Percentiles rank a stretch among this genome's conserved stretches.
Evolutionary conservation across 2,329 filamentous ascomycete species (phyloP).

Genomic region (Cytospora piceicola): DNA sequence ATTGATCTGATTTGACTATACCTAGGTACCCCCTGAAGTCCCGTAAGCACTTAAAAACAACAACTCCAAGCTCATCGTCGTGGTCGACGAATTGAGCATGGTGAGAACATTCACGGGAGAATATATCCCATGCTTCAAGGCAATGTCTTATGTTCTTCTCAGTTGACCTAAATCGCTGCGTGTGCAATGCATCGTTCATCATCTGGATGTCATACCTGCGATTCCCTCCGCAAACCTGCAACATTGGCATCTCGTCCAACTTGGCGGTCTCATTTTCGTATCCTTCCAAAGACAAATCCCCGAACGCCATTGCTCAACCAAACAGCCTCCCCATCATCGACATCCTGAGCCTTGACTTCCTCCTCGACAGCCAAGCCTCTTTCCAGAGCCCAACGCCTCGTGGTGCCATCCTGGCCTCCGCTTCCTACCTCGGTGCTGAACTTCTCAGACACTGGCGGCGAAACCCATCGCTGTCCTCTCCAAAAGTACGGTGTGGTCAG

Average conservation of each 20-base stretch:
- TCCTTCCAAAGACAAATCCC: slow-evolving; percentile 67
- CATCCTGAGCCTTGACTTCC: slow-evolving; percentile 58
- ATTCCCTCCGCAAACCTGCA: background rate
- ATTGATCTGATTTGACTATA: background rate
- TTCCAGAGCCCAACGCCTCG: slow-evolving; percentile 80
- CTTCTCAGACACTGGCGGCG: slow-evolving; percentile 64
- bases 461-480: slow-evolving; percentile 75
- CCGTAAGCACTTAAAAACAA: slow-evolving; percentile 21
- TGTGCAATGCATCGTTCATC: background rate
- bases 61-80: slow-evolving; percentile 1
- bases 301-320: slow-evolving; percentile 89
- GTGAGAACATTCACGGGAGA: background rate
- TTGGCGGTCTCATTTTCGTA: slow-evolving; percentile 32
- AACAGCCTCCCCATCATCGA: slow-evolving; percentile 75
- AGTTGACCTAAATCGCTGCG: background rate
- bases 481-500: slow-evolving; percentile 83
- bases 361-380: slow-evolving; percentile 70
- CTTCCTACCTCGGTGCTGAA: slow-evolving; percentile 50
- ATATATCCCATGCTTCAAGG: background rate
- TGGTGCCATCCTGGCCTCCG: slow-evolving; percentile 83
- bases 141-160: background rate
- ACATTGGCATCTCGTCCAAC: background rate
- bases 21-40: background rate
- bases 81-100: background rate
- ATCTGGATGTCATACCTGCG: background rate